Evolutionary conservation across 2,329 filamentous ascomycete genomes (phyloP), one percentile per base, ranked within the genome.

Genomic region (Acrodontium crateriforme): DNA sequence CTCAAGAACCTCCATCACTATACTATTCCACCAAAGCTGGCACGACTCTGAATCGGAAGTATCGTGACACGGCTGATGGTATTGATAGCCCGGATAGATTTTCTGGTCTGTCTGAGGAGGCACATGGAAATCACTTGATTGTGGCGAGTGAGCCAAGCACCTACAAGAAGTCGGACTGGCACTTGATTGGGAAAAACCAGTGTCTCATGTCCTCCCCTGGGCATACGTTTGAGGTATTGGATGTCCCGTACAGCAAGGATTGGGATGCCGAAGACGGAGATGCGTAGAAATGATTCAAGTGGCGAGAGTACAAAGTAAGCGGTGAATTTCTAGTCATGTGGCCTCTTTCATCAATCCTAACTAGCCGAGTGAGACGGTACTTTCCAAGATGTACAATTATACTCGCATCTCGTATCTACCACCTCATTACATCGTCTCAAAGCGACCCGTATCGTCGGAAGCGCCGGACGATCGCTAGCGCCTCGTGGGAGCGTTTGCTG

Each of bases 131-230:
- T 23, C 66, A 70, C 46, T 56, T 65, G 18, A 68, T 68, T 37
- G 53, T 69, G 18, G 62, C 65, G 9, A 63, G 58, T 37, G 65
- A 70, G 47, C 66, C 65, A 9, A 65, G 58, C 15, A 69, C 66
- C 6, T 69, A 63, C 37, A 59, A 63, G 38, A 52, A 59, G 26
- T 49, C 51, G 12, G 63, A 69, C 28, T 69, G 65, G 65, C 47
- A 58, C 32, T 38, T 69, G 33, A 62, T 69, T 35, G 52, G 51
- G 16, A 58, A 53, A 40, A 69, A 69, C 38, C 51, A 54, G 37
- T 54, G 50, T 18, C 36, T 67, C 18, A 39, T 56, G 16, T 60
- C 63, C 2, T 40, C 40, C n/a, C 25, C 29, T 4, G 53, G 59
- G 40, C 54, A 53, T 9, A 32, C 50, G 13, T 56, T 61, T 3